Evolutionary conservation across 1,284 basidiomycete genomes (phyloP), one percentile per base, ranked within the genome.

Genomic region (Xanthoconium separans): DNA sequence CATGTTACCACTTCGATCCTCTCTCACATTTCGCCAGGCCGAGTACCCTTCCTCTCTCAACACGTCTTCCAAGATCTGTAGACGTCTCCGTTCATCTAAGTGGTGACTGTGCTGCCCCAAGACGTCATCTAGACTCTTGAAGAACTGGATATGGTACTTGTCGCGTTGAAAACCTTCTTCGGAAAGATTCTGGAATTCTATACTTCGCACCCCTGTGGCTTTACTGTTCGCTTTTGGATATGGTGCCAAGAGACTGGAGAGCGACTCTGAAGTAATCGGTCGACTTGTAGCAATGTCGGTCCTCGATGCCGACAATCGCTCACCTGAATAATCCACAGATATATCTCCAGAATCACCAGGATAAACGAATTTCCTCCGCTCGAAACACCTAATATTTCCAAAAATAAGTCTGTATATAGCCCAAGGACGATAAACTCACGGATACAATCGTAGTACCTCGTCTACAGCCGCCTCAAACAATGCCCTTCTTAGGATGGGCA

Each of bases 21-120:
- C 11, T 37, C 24, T 59, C 18, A 43, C 8, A 8, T 8, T 33
- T 2, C 33, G 37, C 22, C 44, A 61, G 12, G 27, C 57, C 9
- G 27, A 57, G 8, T 47, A 54, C 29, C 33, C 37, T 12, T 47
- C 54, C 2, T 62, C 49, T 0, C 54, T 48, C 20, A 58, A 53
- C 8, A 58, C 31, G 9, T 15, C 34, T 8, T 36, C 15, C 8
- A n/a, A 36, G 2, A 36, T 8, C 7, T 6, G 34, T 10, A 36
- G 15, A 16, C 8, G 16, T 13, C 16, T 15, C 16, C 34, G 2
- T 18, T 48, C 30, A 1, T 59, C 50, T 2, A 73, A 30, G 24
- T 24, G 3, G 24, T 24, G 24, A 24, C 6, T 24, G 3, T 24
- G 3, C 24, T 24, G 3, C 24, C 24, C 24, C 24, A 24, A 24